Evolutionary conservation across 2,329 filamentous ascomycete species (phyloP).

Genomic region (Emergomyces orientalis): DNA sequence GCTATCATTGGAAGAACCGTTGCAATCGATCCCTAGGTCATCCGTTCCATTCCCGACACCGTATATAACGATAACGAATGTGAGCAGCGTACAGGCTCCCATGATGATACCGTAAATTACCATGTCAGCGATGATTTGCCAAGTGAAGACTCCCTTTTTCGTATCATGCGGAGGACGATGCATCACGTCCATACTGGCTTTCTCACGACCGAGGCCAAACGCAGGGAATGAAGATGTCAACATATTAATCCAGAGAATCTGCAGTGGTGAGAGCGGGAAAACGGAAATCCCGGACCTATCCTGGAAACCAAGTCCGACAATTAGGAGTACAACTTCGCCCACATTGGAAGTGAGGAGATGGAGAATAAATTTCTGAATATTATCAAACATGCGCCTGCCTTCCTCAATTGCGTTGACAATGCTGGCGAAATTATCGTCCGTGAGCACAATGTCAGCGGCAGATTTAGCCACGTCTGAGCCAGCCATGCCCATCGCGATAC

Average conservation of each 20-base stretch:
- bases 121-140: slow-evolving; percentile 47
- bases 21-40: slow-evolving; percentile 19
- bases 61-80: slow-evolving; percentile 46
- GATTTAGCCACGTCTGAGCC: slow-evolving; percentile 81
- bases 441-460: slow-evolving; percentile 52
- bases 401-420: slow-evolving; percentile 77
- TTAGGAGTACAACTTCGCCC: slow-evolving; percentile 48
- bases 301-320: slow-evolving; percentile 52
- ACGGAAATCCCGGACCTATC: slow-evolving; percentile 45
- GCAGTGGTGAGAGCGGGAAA: slow-evolving; percentile 50
- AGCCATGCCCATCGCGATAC: slow-evolving; percentile 78
- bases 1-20: slow-evolving; percentile 11
- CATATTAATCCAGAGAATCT: slow-evolving; percentile 58
- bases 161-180: slow-evolving; percentile 46
- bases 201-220: slow-evolving; percentile 51
- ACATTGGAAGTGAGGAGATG: slow-evolving; percentile 49
- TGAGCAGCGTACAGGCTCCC: slow-evolving; percentile 41
- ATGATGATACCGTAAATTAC: slow-evolving; percentile 45
- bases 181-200: slow-evolving; percentile 47
- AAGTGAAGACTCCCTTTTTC: slow-evolving; percentile 44
- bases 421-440: slow-evolving; percentile 80
- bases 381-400: slow-evolving; percentile 76
- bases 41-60: slow-evolving; percentile 33
- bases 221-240: slow-evolving; percentile 51
- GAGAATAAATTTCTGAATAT: slow-evolving; percentile 67